Percentiles rank a stretch among this genome's conserved stretches.
phyloP scores from a whole-genome alignment of 371 early-diverging fungal species.

The Mortierella sp. region DNA sequence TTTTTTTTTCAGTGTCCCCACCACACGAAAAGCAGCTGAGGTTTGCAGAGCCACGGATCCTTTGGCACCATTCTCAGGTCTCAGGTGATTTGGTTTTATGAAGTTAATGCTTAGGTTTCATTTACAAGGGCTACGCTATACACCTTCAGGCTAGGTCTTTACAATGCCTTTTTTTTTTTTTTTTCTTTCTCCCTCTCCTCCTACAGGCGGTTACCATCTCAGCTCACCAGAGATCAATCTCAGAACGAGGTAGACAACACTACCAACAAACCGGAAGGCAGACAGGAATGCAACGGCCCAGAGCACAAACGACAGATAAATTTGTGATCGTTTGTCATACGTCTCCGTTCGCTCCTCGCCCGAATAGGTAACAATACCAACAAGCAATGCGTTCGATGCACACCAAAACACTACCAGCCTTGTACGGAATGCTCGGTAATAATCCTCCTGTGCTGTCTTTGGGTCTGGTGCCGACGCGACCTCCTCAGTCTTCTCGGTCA shows the following conservation, averaged over 20 bases:
- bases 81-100: too few species aligned
- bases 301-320: slow-evolving; percentile 73
- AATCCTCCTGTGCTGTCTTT: slow-evolving; percentile 84
- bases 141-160: too few species aligned
- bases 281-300: slow-evolving; percentile 84
- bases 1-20: too few species aligned
- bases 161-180: too few species aligned
- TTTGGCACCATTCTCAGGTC: too few species aligned
- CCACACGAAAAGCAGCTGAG: too few species aligned
- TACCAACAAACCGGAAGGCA: slow-evolving; percentile 80
- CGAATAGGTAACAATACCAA: slow-evolving; percentile 60
- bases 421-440: slow-evolving; percentile 87
- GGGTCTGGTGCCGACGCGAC: slow-evolving; percentile 70
- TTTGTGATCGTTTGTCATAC: slow-evolving; percentile 32
- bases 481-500: slow-evolving; percentile 52
- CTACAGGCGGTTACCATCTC: slow-evolving; percentile 26
- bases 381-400: slow-evolving; percentile 79
- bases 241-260: slow-evolving; percentile 68
- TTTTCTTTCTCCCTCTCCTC: too few species aligned
- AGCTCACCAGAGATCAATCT: slow-evolving; percentile 57
- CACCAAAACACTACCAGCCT: slow-evolving; percentile 85
- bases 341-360: slow-evolving; percentile 8
- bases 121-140: too few species aligned
- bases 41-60: too few species aligned
- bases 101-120: too few species aligned